Evolutionary conservation across 352 stramenopile genomes (phyloP), one percentile per base, ranked within the genome.

Genomic region (Phytophthora fragariaefolia): DNA sequence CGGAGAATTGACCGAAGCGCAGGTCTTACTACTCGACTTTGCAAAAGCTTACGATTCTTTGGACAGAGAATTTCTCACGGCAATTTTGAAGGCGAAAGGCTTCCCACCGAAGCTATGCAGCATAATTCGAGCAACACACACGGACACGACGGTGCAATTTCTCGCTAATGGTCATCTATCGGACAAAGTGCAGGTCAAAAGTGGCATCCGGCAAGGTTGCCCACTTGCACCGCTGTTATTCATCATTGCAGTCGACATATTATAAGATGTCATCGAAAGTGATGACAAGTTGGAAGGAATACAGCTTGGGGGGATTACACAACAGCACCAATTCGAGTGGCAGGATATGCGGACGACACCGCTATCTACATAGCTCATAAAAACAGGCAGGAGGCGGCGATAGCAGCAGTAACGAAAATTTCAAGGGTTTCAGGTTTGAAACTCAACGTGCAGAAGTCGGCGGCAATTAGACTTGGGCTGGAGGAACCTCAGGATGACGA

Each of bases 1-100:
- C 3, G 22, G 8, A 17, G 6, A 30, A 12, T 10, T 38, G 2
- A 27, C 0, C 6, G 8, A 48, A 12, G 58, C 58, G 3, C 49
- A 60, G 4, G 59, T 56, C 0, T n/a, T 67, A 5, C 2, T 67
- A 2, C 15, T 67, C 1, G 49, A 60, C 7, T 60, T 67, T 34
- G 49, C 38, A 0, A 67, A 67, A 7, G 59, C 42, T 0, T 61
- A 67, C 6, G 59, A 61, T n/a, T 67, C 59, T 0, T 6, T 67
- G 0, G n/a, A 54, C 6, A 32, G 59, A 13, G n/a, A 18, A 6
- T 67, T 57, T 7, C 20, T 67, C 0, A 1, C 56, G 13, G 30
- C 13, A 4, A 8, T 43, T 6, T n/a, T 67, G 0, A 15, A 43
- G 10, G 42, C 40, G 0, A 61, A 67, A 26, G 49, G 59, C 3